A percentile compares a stretch with the other conserved stretches of the same genome.
Evolutionary conservation across 2,329 filamentous ascomycete genomes (phyloP).

Genomic region (Zasmidium cellare): DNA sequence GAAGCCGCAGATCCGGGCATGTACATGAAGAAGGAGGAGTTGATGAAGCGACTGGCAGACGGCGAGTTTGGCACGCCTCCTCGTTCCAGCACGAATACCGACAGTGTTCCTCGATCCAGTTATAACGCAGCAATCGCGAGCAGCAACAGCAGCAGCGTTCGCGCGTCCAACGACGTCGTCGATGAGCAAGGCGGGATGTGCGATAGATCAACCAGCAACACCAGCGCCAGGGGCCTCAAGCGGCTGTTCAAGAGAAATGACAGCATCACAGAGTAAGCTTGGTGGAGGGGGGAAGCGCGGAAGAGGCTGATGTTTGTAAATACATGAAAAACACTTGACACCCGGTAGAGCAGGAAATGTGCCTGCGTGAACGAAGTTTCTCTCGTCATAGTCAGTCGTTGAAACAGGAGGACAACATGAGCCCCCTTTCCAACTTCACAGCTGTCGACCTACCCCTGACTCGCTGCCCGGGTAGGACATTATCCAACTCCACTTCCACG

Average conservation of each 20-base stretch:
- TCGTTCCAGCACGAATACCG: not conserved
- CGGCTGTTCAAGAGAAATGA: not conserved
- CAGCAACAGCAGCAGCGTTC: not conserved
- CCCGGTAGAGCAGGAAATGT: too few relatives aligned
- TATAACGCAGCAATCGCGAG: not conserved
- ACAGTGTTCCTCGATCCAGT: not conserved
- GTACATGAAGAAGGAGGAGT: slow-evolving; percentile 15
- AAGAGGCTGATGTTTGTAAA: too few relatives aligned
- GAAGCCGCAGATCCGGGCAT: not conserved
- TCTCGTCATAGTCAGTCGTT: too few relatives aligned
- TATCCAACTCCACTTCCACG: too few relatives aligned
- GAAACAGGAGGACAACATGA: too few relatives aligned
- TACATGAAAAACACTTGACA: too few relatives aligned
- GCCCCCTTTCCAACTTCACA: too few relatives aligned
- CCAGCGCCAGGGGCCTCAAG: not conserved
- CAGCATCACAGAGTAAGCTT: not conserved
- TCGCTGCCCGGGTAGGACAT: too few relatives aligned
- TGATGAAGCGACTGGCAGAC: slow-evolving; percentile 9
- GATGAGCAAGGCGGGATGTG: slow-evolving; percentile 11
- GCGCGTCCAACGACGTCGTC: not conserved
- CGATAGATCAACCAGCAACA: slow-evolving; percentile 15
- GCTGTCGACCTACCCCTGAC: too few relatives aligned
- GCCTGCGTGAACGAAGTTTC: too few relatives aligned
- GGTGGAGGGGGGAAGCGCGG: too few relatives aligned
- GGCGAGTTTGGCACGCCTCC: slow-evolving; percentile 9